Conservation (phyloP, 352 stramenopile genomes). For the Globisporangium abappressorium region DNA sequence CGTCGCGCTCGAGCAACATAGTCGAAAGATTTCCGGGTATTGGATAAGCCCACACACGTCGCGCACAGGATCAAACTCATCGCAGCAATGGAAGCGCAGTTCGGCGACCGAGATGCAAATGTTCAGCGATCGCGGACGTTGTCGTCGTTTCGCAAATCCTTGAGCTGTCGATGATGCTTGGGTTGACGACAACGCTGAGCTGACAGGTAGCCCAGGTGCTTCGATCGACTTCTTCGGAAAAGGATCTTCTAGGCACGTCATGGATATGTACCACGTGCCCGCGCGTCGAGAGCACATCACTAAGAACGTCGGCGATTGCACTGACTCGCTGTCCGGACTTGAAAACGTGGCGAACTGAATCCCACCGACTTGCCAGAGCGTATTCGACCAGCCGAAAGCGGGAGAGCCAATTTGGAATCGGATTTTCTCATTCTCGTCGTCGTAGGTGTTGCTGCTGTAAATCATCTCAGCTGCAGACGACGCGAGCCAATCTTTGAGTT, state of each 20-base stretch:
- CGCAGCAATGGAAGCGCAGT: constrained; percentile 57
- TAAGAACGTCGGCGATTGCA: constrained; percentile 45
- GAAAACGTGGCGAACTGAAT: constrained; percentile 80
- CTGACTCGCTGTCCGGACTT: constrained; percentile 14
- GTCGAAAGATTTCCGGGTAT: constrained; percentile 61
- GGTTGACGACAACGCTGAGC: constrained; percentile 15
- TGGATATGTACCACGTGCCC: constrained; percentile 66
- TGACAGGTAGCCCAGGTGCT: background rate
- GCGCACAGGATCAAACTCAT: constrained; percentile 49
- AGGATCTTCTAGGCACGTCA: constrained; percentile 65
- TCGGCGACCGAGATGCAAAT: constrained; percentile 38
- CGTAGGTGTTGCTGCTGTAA: constrained; percentile 5
- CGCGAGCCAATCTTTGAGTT: constrained; percentile 37
- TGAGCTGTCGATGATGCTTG: constrained; percentile 16
- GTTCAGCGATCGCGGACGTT: constrained; percentile 27
- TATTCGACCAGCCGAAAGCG: constrained; percentile 70
- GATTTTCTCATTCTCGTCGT: constrained; percentile 20
- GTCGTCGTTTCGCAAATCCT: constrained; percentile 8
- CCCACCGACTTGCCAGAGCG: constrained; percentile 73
- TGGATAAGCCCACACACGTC: constrained; percentile 32
- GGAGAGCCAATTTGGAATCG: constrained; percentile 71
- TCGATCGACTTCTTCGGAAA: constrained; percentile 13
- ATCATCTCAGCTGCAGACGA: constrained; percentile 19
- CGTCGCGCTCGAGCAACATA: constrained; percentile 31
- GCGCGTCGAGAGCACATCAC: constrained; percentile 65